phyloP scores from a whole-genome alignment of 306 rosid species.

The Delonix regia region DNA sequence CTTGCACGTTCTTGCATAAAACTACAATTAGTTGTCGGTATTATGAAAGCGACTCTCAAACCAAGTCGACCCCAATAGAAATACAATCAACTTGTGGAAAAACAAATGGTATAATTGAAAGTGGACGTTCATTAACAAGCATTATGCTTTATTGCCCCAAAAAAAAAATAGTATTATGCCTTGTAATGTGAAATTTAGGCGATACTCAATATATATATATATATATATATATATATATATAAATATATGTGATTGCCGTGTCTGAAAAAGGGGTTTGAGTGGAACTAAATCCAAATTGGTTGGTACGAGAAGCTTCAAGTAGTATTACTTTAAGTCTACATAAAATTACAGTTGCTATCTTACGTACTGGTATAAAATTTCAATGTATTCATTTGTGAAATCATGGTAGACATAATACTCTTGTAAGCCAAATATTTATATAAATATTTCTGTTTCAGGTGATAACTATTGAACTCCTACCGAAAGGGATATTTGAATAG shows the following conservation, averaged over 20 bases:
- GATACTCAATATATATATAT: neutral
- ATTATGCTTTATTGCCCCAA: neutral
- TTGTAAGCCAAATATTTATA: neutral
- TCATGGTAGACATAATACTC: neutral
- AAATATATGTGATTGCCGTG: neutral
- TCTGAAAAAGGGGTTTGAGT: neutral
- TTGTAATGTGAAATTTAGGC: neutral
- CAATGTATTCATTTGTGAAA: neutral
- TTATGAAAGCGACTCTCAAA: neutral
- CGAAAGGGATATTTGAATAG: neutral
- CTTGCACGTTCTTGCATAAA: neutral
- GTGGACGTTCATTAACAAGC: neutral
- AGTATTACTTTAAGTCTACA: neutral
- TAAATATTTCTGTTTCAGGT: neutral
- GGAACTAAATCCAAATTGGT: slow-evolving; percentile 21
- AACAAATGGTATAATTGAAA: neutral
- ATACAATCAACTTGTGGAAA: neutral
- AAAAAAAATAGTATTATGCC: neutral
- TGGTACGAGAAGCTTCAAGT: neutral
- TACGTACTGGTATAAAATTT: neutral
- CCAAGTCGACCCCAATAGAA: neutral
- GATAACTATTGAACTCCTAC: neutral
- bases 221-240: too few relatives aligned
- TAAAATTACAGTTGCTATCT: neutral
- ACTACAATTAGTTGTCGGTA: neutral